These are phyloP conservation scores for Acer negundo DNA, from an alignment of 345 rosid species.

Conservation along the genomic window DNA sequence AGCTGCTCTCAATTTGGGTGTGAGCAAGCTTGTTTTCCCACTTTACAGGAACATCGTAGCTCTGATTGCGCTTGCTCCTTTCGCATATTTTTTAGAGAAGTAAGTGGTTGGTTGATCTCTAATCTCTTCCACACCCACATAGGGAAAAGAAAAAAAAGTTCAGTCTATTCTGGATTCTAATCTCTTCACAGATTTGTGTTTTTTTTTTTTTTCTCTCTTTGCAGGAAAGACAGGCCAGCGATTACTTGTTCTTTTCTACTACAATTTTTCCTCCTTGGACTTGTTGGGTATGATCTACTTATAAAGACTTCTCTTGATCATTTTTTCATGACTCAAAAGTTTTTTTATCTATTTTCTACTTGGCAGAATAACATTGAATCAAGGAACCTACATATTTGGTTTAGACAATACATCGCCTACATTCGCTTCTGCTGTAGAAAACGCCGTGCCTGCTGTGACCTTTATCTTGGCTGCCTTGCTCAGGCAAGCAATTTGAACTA, in stretches of 20 bases:
- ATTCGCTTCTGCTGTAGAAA: slow-evolving; percentile 72
- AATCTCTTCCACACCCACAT: not conserved
- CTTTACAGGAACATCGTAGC: slow-evolving; percentile 69
- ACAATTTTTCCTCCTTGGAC: slow-evolving; percentile 69
- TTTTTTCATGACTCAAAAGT: not conserved
- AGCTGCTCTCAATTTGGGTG: slow-evolving; percentile 66
- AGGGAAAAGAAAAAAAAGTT: not conserved
- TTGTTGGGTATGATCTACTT: slow-evolving; percentile 49
- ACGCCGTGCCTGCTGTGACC: slow-evolving; percentile 70
- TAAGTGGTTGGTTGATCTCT: slow-evolving; percentile 19
- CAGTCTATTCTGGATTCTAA: not conserved
- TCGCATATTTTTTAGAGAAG: slow-evolving; percentile 68
- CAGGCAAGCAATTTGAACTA: slow-evolving; percentile 31
- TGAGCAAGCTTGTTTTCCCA: slow-evolving; percentile 75
- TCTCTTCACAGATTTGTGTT: not conserved
- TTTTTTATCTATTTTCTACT: not conserved
- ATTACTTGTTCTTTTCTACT: slow-evolving; percentile 37
- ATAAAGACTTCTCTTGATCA: not conserved
- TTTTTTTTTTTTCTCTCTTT: not conserved
- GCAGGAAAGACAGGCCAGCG: slow-evolving; percentile 59
- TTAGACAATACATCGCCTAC: slow-evolving; percentile 68
- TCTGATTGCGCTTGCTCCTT: slow-evolving; percentile 55
- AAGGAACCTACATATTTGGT: slow-evolving; percentile 65
- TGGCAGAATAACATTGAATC: slow-evolving; percentile 57
- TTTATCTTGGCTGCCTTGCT: slow-evolving; percentile 61